Base-by-base conservation (phyloP, 2,329 filamentous ascomycete species). In the Lachnellula subtilissima region DNA sequence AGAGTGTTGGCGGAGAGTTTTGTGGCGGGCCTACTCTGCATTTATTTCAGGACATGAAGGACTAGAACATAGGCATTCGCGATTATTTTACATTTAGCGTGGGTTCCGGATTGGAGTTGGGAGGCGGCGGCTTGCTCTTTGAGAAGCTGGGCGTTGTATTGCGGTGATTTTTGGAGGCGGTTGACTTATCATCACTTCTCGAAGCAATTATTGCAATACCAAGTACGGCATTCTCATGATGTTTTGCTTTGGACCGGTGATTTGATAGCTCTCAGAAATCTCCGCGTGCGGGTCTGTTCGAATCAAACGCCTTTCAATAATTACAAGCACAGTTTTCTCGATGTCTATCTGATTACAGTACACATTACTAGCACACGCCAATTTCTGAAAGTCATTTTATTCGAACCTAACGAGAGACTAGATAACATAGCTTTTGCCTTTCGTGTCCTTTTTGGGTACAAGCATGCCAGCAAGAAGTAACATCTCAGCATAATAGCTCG, bases 371-470 rank as follows among this genome's bases (percentile, higher is more conserved):
- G 15, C 32, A 42, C 9, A 42, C 48, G 37, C 17, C 4, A 39
- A 48, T 40, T 23, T 32, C 12, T 17, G 50, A 32, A 43, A 43
- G 23, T 14, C 40, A 15, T 51, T 43, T 51, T 22, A 25, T 19
- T 40, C n/a, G 28, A 11, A n/a, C 23, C 28, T 67, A 69, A 67
- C 22, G 66, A 67, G 56, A 65, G 67, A 65, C 67, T 70, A 69
- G 58, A 67, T 69, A 68, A 69, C 61, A 68, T 67, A 69, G 61
- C 57, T 64, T 61, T 64, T 55, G 43, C 49, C 53, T 61, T 60
- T 51, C n/a, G n/a, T 48, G 43, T 52, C 55, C 49, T 47, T 48
- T 32, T 11, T 4, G 59, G 46, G 51, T 65, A 67, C 61, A 67
- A 62, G 59, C 51, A 50, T 57, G 60, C 51, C 50, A 65, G 61